Evolutionary conservation across 2,329 filamentous ascomycete genomes (phyloP).

Genomic region (Coniochaeta prunicola): DNA sequence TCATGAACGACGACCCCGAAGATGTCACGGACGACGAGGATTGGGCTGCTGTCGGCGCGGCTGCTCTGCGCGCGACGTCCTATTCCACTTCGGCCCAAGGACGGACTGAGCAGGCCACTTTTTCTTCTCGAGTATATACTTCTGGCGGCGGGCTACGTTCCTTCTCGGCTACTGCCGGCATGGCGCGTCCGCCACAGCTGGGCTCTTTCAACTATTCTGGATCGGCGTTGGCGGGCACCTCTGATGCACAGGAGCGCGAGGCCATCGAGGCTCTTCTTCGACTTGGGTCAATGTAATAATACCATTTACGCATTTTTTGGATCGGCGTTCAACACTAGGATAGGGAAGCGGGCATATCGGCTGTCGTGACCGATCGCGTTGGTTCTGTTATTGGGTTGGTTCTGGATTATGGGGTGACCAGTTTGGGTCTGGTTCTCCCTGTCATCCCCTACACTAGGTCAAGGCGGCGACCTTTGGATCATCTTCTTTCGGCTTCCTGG

Average conservation of each 20-base stretch:
- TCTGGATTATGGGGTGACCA: background rate
- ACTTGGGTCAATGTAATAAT: constrained; percentile 69
- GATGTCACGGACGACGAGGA: constrained; percentile 94
- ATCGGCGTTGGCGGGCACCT: constrained; percentile 40
- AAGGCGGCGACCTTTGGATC: constrained; percentile 11
- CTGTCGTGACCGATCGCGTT: background rate
- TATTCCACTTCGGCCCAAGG: constrained; percentile 49
- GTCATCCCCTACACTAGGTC: background rate
- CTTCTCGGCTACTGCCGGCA: constrained; percentile 42
- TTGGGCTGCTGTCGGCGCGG: constrained; percentile 85
- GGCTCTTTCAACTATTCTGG: constrained; percentile 45
- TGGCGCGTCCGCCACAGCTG: constrained; percentile 45
- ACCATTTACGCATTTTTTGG: constrained; percentile 24
- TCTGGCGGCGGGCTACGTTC: constrained; percentile 37
- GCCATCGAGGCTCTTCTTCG: constrained; percentile 74
- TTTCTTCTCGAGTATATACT: constrained; percentile 41
- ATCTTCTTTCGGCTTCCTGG: constrained; percentile 1
- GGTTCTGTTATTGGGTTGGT: background rate
- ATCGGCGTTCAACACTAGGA: constrained; percentile 34
- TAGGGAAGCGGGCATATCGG: background rate
- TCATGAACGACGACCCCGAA: constrained; percentile 68
- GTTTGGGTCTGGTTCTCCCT: background rate
- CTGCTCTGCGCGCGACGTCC: constrained; percentile 65
- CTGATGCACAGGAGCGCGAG: constrained; percentile 70
- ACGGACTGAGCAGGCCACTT: constrained; percentile 43